Evolutionary conservation across 202 grass and related monocot genomes (phyloP).

Genomic region (Panicum hallii): DNA sequence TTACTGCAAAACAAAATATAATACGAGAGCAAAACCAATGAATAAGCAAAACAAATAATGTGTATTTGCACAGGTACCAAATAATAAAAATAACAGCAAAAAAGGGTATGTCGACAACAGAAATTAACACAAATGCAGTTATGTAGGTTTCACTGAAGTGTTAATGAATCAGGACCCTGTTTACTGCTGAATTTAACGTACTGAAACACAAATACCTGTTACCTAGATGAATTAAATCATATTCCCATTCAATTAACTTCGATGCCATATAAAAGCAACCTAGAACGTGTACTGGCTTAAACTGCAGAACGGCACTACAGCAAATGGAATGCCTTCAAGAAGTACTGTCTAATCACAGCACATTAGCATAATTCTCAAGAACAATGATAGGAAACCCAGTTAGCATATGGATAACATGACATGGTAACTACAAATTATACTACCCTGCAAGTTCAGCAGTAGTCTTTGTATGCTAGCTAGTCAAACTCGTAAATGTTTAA

Average conservation of each 20-base stretch:
- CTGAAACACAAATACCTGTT: conserved; percentile 4
- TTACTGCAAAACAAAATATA: conserved; percentile 39
- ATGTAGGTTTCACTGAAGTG: conserved; percentile 18
- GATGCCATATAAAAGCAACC: conserved; percentile 15
- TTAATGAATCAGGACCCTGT: not conserved
- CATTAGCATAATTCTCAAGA: conserved; percentile 3
- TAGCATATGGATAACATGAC: not conserved
- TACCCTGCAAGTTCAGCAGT: not conserved
- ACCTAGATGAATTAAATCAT: conserved; percentile 18
- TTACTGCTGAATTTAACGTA: conserved; percentile 16
- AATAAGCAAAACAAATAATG: conserved; percentile 1
- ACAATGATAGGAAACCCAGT: not conserved
- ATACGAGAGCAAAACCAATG: not conserved
- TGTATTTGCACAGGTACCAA: not conserved
- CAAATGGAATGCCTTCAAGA: conserved; percentile 26
- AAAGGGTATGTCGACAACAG: not conserved
- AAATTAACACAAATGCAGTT: conserved; percentile 20
- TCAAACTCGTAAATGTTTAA: not conserved
- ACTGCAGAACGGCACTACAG: not conserved
- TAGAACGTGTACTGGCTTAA: not conserved
- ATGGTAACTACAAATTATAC: not conserved
- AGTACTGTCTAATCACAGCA: not conserved
- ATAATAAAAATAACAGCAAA: not conserved
- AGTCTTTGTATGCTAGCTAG: not conserved
- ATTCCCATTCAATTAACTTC: conserved; percentile 21